Evolutionary conservation across 768 basidiomycete genomes (phyloP).

Genomic region (Mycena galericulata): DNA sequence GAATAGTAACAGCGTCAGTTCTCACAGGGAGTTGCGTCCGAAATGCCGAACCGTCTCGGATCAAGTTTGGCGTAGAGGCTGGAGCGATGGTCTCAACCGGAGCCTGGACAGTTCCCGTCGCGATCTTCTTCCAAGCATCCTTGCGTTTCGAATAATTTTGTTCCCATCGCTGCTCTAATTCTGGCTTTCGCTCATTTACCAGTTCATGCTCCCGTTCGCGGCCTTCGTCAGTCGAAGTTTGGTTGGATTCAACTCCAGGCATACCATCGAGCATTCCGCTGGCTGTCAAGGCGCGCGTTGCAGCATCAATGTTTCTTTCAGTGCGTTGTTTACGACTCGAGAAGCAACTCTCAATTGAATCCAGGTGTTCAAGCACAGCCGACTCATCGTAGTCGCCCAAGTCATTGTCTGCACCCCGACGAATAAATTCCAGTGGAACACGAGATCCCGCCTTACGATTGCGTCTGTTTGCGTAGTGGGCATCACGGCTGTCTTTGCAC

Average conservation of each 20-base stretch:
- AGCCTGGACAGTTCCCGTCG: neutral
- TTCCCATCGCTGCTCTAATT: neutral
- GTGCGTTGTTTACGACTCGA: neutral
- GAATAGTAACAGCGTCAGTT: too few species aligned
- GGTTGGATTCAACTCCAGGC: neutral
- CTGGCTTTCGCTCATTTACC: neutral
- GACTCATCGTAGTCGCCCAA: neutral
- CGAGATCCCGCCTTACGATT: neutral
- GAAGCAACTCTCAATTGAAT: neutral
- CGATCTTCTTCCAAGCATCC: neutral
- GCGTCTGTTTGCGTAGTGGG: neutral
- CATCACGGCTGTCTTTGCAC: slow-evolving; percentile 23
- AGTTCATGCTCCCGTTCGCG: neutral
- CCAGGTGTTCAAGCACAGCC: neutral
- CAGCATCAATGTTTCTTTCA: neutral
- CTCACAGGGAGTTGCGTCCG: neutral
- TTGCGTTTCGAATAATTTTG: neutral
- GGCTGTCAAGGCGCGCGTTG: neutral
- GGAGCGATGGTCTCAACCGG: too few species aligned
- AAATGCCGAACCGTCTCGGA: neutral
- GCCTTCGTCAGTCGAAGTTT: neutral
- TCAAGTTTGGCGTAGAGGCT: neutral
- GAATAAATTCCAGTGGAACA: neutral
- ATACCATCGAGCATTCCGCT: neutral
- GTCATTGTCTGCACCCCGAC: neutral